Evolutionary conservation across 352 stramenopile genomes (phyloP).

Genomic region (Globisporangium okanoganense): DNA sequence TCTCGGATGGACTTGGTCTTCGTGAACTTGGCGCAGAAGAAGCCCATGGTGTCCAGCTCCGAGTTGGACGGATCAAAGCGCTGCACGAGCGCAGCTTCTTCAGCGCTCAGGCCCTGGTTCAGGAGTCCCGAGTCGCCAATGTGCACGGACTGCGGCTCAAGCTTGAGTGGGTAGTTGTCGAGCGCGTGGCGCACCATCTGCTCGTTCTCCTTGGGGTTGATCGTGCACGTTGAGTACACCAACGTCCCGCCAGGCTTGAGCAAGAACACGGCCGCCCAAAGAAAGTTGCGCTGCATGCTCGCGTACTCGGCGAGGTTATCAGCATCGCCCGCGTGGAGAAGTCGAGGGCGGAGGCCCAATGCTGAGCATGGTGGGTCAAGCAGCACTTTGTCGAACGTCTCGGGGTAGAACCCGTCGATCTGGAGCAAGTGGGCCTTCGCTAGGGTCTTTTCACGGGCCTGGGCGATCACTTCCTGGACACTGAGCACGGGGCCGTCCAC

Average conservation of each 20-base stretch:
- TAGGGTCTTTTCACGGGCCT: slow-evolving; percentile 31
- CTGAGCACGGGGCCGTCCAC: slow-evolving; percentile 27
- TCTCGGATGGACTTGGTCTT: slow-evolving; percentile 68
- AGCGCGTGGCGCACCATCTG: slow-evolving; percentile 90
- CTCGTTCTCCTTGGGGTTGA: slow-evolving; percentile 92
- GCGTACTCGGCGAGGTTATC: slow-evolving; percentile 72
- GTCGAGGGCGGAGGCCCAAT: slow-evolving; percentile 89
- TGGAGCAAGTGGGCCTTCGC: slow-evolving; percentile 65
- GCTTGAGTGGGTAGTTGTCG: slow-evolving; percentile 78
- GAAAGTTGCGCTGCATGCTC: slow-evolving; percentile 87
- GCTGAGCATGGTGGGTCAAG: slow-evolving; percentile 92
- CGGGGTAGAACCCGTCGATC: slow-evolving; percentile 85
- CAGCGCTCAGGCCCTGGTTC: slow-evolving; percentile 69
- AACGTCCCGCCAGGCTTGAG: slow-evolving; percentile 90
- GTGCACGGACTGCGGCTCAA: slow-evolving; percentile 60
- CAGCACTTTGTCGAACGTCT: slow-evolving; percentile 93
- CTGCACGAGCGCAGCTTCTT: slow-evolving; percentile 74
- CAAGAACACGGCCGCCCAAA: slow-evolving; percentile 83
- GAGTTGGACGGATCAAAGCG: slow-evolving; percentile 86
- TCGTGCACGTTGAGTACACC: slow-evolving; percentile 95
- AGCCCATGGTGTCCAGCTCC: slow-evolving; percentile 89
- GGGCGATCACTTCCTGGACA: slow-evolving; percentile 63
- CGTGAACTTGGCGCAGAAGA: slow-evolving; percentile 92
- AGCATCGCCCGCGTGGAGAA: slow-evolving; percentile 76
- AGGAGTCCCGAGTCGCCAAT: slow-evolving; percentile 64